Evolutionary conservation across 805 yeast genomes (phyloP).

Genomic region (Wickerhamia fluorescens): DNA sequence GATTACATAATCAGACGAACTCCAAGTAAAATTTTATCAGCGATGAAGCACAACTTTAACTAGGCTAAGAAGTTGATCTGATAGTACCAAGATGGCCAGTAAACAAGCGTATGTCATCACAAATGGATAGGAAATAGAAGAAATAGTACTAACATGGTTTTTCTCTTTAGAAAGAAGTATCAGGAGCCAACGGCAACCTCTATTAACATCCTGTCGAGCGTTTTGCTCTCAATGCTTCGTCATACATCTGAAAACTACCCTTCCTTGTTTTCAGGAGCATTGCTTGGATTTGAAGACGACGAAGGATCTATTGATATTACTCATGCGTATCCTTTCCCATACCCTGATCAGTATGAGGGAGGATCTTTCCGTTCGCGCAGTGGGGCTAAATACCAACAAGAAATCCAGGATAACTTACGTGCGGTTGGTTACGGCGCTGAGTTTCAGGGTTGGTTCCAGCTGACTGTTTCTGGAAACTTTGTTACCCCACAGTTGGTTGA

Average conservation of each 20-base stretch:
- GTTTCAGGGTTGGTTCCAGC: conserved; percentile 76
- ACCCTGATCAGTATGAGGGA: conserved; percentile 55
- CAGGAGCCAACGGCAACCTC: conserved; percentile 32
- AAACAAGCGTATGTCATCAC: too few species aligned
- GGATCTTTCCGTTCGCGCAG: conserved; percentile 54
- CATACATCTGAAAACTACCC: conserved; percentile 63
- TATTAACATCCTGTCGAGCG: conserved; percentile 44
- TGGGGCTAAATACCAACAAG: conserved; percentile 63
- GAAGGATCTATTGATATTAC: conserved; percentile 44
- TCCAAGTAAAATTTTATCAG: too few species aligned
- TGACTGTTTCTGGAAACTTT: conserved; percentile 62
- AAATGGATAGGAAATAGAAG: too few species aligned
- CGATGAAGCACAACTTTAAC: too few species aligned
- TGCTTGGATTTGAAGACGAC: conserved; percentile 66
- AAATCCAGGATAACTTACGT: conserved; percentile 54
- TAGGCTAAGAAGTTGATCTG: too few species aligned
- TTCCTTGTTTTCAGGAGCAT: conserved; percentile 58
- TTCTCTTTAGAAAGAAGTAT: conserved; percentile 10
- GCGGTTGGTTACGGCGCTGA: conserved; percentile 61
- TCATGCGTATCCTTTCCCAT: conserved; percentile 65
- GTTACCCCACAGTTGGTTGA: conserved; percentile 63
- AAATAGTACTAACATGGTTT: too few species aligned
- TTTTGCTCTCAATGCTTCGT: conserved; percentile 53
- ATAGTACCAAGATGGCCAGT: too few species aligned
- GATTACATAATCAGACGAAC: too few species aligned